A percentile compares a stretch with the other conserved stretches of the same genome.
Conservation (phyloP, 2,329 filamentous ascomycete species). For the Colletotrichum tofieldiae region DNA sequence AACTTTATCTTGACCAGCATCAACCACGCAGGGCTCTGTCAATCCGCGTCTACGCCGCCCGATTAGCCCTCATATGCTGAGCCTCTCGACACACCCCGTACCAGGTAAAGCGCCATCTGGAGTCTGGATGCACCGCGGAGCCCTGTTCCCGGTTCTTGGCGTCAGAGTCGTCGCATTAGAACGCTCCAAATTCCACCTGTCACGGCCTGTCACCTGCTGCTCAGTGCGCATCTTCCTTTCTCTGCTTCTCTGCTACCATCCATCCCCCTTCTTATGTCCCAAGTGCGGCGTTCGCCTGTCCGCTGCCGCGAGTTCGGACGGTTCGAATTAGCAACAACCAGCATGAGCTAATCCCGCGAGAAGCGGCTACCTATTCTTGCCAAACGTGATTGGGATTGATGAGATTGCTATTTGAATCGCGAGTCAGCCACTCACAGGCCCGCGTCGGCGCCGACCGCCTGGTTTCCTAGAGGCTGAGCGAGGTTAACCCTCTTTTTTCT, state of each 20-base stretch:
- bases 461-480: neutral
- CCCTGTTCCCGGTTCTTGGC: conserved; percentile 29
- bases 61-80: neutral
- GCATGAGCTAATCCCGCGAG: neutral
- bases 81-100: conserved; percentile 3
- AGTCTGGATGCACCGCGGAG: conserved; percentile 12
- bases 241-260: neutral
- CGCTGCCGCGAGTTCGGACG: conserved; percentile 29
- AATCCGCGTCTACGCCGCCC: neutral
- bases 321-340: neutral
- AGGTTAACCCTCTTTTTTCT: neutral
- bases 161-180: conserved; percentile 4
- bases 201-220: neutral
- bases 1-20: conserved; percentile 37
- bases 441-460: conserved; percentile 18
- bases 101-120: neutral
- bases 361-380: conserved; percentile 32
- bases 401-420: neutral
- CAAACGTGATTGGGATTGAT: conserved; percentile 20
- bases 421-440: conserved; percentile 9
- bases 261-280: neutral
- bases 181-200: neutral
- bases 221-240: neutral
- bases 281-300: conserved; percentile 1
- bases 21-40: conserved; percentile 28